These are phyloP conservation scores for Yamadazyma sp. DNA, from an alignment of 805 yeast genomes.

Conservation along the genomic window DNA sequence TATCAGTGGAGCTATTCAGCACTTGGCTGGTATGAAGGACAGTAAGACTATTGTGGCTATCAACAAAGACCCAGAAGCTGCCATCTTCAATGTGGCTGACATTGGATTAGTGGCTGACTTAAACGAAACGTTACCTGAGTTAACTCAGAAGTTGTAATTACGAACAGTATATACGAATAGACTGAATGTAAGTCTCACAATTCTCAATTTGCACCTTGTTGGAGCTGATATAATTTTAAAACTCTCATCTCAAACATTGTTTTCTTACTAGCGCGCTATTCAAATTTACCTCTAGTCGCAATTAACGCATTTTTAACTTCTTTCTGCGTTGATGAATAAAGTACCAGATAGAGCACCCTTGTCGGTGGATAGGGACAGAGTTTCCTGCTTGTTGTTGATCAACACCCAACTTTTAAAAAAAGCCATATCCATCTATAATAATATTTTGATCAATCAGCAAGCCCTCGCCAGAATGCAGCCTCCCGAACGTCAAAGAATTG, in stretches of 20 bases:
- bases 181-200: too few relatives aligned
- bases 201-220: too few relatives aligned
- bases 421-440: constrained; percentile 36
- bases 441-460: constrained; percentile 35
- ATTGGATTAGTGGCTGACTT: constrained; percentile 87
- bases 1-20: constrained; percentile 96
- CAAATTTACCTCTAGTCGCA: too few relatives aligned
- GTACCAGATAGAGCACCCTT: constrained; percentile 10
- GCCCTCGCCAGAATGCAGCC: constrained; percentile 32
- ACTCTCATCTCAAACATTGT: not conserved
- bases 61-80: constrained; percentile 92
- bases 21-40: constrained; percentile 98
- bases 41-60: constrained; percentile 91
- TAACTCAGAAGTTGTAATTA: constrained; percentile 70
- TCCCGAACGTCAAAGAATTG: constrained; percentile 29
- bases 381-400: constrained; percentile 40
- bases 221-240: constrained; percentile 6
- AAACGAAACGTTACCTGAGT: constrained; percentile 84
- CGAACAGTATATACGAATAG: too few relatives aligned
- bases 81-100: constrained; percentile 90
- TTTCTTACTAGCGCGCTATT: too few relatives aligned
- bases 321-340: not conserved
- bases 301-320: not conserved
- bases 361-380: constrained; percentile 35
- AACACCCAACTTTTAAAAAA: constrained; percentile 45